Conservation (phyloP, 331 rosid species). For the Quercus phellos region DNA sequence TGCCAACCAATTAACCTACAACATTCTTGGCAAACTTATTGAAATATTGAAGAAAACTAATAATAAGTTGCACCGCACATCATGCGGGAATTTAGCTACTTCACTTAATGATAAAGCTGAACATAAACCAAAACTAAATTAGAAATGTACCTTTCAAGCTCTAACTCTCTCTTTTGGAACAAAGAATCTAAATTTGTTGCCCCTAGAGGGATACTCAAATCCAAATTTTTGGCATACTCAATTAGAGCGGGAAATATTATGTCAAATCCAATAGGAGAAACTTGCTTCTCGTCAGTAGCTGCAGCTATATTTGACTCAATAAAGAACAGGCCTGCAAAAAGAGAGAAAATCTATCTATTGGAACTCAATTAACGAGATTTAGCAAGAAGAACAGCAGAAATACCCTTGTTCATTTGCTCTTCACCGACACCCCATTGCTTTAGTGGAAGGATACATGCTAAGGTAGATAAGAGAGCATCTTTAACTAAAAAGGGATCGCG, state of each 20-base stretch:
- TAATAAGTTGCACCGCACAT: no score
- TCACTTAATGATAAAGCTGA: not conserved
- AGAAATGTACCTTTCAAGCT: slow-evolving; percentile 47
- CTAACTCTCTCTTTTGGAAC: slow-evolving; percentile 44
- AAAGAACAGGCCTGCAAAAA: slow-evolving; percentile 61
- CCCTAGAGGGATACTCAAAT: slow-evolving; percentile 47
- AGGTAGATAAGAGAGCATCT: slow-evolving; percentile 71
- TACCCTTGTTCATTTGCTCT: slow-evolving; percentile 60
- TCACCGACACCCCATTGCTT: slow-evolving; percentile 68
- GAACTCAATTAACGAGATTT: slow-evolving; percentile 11
- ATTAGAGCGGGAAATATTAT: slow-evolving; percentile 61
- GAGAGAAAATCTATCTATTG: not conserved
- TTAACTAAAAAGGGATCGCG: slow-evolving; percentile 42
- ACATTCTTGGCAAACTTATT: no score
- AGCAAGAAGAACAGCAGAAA: not conserved
- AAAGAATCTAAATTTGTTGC: slow-evolving; percentile 36
- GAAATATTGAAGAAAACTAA: no score
- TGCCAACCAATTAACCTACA: no score
- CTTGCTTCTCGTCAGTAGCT: slow-evolving; percentile 54
- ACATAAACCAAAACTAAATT: not conserved
- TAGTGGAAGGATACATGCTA: slow-evolving; percentile 64
- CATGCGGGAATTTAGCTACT: no score
- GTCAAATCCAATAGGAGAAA: slow-evolving; percentile 69
- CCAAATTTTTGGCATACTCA: slow-evolving; percentile 45
- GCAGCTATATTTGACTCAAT: slow-evolving; percentile 59